These are phyloP conservation scores for Sugiyamaella boreocaroliniensis DNA, from an alignment of 805 yeast species.

Conservation along the genomic window DNA sequence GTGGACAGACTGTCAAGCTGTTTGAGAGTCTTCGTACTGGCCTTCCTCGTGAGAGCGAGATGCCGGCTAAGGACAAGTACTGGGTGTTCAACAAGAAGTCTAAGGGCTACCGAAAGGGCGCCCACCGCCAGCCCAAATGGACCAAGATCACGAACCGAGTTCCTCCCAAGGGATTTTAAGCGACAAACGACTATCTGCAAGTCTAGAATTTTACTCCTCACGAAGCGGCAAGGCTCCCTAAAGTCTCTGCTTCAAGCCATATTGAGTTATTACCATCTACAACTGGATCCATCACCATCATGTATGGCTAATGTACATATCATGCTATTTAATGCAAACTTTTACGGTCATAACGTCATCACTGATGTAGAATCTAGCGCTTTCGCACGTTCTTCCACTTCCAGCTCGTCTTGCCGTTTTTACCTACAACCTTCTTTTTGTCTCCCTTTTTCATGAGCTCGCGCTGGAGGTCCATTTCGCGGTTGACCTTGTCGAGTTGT, in stretches of 20 bases:
- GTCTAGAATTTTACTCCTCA: background rate
- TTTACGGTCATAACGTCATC: background rate
- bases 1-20: conserved; percentile 30
- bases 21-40: conserved; percentile 36
- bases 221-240: no score
- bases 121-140: conserved; percentile 79
- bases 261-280: no score
- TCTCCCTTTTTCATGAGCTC: conserved; percentile 89
- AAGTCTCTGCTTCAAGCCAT: no score
- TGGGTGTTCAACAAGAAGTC: conserved; percentile 72
- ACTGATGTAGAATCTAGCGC: conserved; percentile 3
- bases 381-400: conserved; percentile 69
- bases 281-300: no score
- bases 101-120: conserved; percentile 77
- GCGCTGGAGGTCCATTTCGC: conserved; percentile 66
- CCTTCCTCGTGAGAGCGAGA: conserved; percentile 72
- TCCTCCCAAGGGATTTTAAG: conserved; percentile 63
- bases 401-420: conserved; percentile 61
- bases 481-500: conserved; percentile 61
- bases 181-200: background rate
- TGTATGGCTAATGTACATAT: background rate
- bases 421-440: conserved; percentile 64
- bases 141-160: conserved; percentile 75
- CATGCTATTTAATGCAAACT: background rate
- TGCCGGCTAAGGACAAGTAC: conserved; percentile 79